Percentiles rank a stretch among this genome's conserved stretches.
Conservation (phyloP, 257 asterid species). For the Solanum dulcamara region DNA sequence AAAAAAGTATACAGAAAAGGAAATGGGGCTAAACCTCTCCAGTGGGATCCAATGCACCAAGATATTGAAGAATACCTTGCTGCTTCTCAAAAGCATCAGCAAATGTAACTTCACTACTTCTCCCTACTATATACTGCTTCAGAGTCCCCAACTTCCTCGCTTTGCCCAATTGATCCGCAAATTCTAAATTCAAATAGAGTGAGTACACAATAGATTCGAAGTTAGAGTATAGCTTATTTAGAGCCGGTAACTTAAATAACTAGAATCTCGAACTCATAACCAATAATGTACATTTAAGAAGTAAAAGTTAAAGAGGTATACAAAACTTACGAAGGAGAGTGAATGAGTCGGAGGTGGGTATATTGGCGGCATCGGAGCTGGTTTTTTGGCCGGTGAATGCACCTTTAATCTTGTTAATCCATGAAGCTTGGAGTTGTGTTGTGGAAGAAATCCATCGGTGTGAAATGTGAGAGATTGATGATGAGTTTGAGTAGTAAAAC, state of each 20-base stretch:
- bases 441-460: constrained; percentile 54
- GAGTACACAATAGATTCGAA: background rate
- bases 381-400: constrained; percentile 51
- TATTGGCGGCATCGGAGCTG: constrained; percentile 9
- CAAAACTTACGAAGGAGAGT: constrained; percentile 49
- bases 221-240: background rate
- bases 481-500: background rate
- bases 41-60: constrained; percentile 62
- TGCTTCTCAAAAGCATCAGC: constrained; percentile 68
- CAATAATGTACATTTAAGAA: background rate
- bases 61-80: constrained; percentile 63
- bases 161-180: constrained; percentile 74
- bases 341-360: constrained; percentile 28
- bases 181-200: constrained; percentile 24
- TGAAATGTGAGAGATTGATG: background rate
- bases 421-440: constrained; percentile 46
- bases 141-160: constrained; percentile 60
- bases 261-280: background rate
- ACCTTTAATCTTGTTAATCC: constrained; percentile 84
- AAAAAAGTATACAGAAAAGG: too few relatives aligned
- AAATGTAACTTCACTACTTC: constrained; percentile 66
- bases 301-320: background rate
- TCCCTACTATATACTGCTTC: constrained; percentile 65
- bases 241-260: background rate
- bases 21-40: constrained; percentile 53